phyloP scores from a whole-genome alignment of 2,329 filamentous ascomycete genomes.

The Pyrenophora seminiperda region DNA sequence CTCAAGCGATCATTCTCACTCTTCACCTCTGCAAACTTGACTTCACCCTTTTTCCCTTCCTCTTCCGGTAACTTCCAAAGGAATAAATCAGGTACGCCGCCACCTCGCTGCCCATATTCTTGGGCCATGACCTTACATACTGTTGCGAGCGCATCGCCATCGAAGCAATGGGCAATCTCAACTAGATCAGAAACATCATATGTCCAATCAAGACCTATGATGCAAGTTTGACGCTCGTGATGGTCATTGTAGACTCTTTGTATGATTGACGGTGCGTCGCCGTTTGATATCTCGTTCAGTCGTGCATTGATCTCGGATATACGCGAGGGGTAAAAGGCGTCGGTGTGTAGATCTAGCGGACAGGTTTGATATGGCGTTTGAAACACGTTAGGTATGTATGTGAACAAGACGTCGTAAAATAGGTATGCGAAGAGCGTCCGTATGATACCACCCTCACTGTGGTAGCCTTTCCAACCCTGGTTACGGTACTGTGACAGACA shows the following conservation, averaged over 20 bases:
- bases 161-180: constrained; percentile 79
- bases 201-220: constrained; percentile 91
- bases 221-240: constrained; percentile 73
- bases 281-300: constrained; percentile 85
- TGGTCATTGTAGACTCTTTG: constrained; percentile 71
- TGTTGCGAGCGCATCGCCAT: constrained; percentile 76
- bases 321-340: constrained; percentile 86
- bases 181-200: constrained; percentile 78
- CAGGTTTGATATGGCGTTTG: constrained; percentile 95
- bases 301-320: constrained; percentile 87
- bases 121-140: constrained; percentile 95
- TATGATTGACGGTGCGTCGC: constrained; percentile 70
- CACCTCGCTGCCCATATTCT: constrained; percentile 84
- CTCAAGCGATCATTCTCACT: constrained; percentile 84
- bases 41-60: constrained; percentile 56
- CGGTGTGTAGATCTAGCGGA: constrained; percentile 88
- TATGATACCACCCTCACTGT: constrained; percentile 88
- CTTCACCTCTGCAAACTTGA: constrained; percentile 71
- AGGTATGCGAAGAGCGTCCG: constrained; percentile 84
- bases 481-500: constrained; percentile 84
- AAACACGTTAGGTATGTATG: constrained; percentile 95
- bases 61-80: constrained; percentile 68
- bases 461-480: constrained; percentile 91
- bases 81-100: constrained; percentile 90
- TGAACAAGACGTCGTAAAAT: constrained; percentile 90